Percentiles rank a stretch among this genome's conserved stretches.
Evolutionary conservation across 257 asterid genomes (phyloP).

Genomic region (Nicotiana obtusifolia): DNA sequence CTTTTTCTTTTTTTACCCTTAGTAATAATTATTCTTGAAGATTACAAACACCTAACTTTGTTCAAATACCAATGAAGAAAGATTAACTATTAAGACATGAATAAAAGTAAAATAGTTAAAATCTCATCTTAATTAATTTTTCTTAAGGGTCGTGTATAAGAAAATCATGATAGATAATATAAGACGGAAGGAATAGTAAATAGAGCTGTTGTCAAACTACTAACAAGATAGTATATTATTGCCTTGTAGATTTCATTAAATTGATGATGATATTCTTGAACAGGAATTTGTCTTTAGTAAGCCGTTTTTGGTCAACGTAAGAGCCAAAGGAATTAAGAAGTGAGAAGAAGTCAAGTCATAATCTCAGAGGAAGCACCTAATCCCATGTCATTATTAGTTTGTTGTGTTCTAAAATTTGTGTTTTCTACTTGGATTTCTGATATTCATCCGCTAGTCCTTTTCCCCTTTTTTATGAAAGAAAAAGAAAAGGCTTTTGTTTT

Average conservation of each 20-base stretch:
- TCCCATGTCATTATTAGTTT: neutral
- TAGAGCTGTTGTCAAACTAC: no score
- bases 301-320: neutral
- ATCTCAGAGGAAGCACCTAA: conserved; percentile 4
- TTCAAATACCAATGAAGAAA: no score
- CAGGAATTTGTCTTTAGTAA: neutral
- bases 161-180: no score
- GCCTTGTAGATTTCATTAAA: neutral
- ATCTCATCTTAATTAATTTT: no score
- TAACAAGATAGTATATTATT: neutral
- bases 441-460: neutral
- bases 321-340: neutral
- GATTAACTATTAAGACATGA: no score
- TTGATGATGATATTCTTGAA: neutral
- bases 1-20: no score
- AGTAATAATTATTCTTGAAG: no score
- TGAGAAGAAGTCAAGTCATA: neutral
- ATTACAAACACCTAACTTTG: no score
- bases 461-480: neutral
- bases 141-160: no score
- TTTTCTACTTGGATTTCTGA: neutral
- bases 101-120: no score
- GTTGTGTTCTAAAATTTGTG: neutral
- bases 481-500: no score
- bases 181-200: no score